Conservation (phyloP, 768 basidiomycete genomes). For the Tricholoma saponaceum region DNA sequence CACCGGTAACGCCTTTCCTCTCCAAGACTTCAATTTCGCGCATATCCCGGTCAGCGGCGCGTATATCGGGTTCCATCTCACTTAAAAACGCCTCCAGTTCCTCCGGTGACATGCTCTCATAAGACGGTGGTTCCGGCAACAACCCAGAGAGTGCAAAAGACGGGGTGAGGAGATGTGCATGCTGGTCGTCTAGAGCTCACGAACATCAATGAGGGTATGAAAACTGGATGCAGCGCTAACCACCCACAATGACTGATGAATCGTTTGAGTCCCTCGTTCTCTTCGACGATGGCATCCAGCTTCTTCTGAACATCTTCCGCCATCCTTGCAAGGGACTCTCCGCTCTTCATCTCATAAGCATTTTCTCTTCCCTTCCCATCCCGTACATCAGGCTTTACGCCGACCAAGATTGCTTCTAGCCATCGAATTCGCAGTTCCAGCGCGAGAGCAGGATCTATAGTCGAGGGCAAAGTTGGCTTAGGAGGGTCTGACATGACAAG, state of each 20-base stretch:
- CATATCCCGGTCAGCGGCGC: constrained; percentile 78
- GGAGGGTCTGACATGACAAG: constrained; percentile 1
- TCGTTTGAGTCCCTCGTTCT: constrained; percentile 66
- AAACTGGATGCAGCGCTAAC: constrained; percentile 16
- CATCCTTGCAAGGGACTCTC: constrained; percentile 54
- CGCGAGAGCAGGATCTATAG: constrained; percentile 64
- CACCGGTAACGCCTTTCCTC: constrained; percentile 64
- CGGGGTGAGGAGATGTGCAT: constrained; percentile 71
- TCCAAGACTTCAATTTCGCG: constrained; percentile 70
- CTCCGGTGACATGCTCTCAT: constrained; percentile 59
- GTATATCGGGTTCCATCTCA: constrained; percentile 84
- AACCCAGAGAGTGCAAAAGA: constrained; percentile 72
- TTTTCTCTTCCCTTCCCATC: constrained; percentile 32
- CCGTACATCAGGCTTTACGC: constrained; percentile 45
- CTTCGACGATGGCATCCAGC: constrained; percentile 54
- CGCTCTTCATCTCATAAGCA: constrained; percentile 36
- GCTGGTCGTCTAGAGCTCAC: constrained; percentile 58
- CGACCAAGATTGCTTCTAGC: constrained; percentile 75
- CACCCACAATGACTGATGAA: constrained; percentile 70
- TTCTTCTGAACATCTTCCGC: constrained; percentile 58
- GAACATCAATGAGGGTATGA: not conserved
- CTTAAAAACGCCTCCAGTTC: constrained; percentile 68
- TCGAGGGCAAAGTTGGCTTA: constrained; percentile 13
- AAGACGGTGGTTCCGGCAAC: constrained; percentile 41
- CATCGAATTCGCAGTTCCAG: constrained; percentile 74